Conservation (phyloP, 2,329 filamentous ascomycete genomes). For the Ceratocystis harringtonii region DNA sequence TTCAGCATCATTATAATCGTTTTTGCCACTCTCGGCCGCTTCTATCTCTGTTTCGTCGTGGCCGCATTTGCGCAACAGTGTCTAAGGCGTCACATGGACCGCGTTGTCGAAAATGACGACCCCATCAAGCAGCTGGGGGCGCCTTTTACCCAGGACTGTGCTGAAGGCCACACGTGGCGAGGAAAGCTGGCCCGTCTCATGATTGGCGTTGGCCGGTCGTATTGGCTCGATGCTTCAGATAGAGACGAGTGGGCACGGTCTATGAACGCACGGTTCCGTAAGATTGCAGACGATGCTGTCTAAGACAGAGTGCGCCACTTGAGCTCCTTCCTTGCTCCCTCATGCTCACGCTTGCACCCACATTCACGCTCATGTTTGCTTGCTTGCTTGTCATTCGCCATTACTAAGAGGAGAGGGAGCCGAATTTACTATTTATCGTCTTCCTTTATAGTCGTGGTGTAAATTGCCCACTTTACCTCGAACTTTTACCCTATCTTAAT, state of each 20-base stretch:
- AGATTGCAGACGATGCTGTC: slow-evolving; percentile 15
- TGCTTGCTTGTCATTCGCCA: not conserved
- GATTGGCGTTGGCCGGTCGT: slow-evolving; percentile 56
- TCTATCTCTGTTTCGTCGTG: slow-evolving; percentile 75
- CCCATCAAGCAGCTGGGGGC: slow-evolving; percentile 24
- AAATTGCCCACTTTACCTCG: not conserved
- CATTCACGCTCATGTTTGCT: no score
- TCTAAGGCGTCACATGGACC: slow-evolving; percentile 46
- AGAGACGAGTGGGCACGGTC: slow-evolving; percentile 52
- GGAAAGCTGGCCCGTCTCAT: slow-evolving; percentile 67
- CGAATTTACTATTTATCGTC: not conserved
- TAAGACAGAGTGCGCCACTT: slow-evolving; percentile 7
- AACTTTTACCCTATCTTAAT: slow-evolving; percentile 2
- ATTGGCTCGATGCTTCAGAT: slow-evolving; percentile 63
- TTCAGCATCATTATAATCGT: slow-evolving; percentile 67
- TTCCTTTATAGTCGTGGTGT: not conserved
- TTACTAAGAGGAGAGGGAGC: not conserved
- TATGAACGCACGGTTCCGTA: slow-evolving; percentile 18
- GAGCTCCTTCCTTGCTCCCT: not conserved
- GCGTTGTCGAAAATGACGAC: slow-evolving; percentile 13
- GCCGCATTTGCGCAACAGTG: slow-evolving; percentile 69
- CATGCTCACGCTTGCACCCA: no score
- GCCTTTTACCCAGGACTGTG: slow-evolving; percentile 53
- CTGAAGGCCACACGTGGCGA: slow-evolving; percentile 65
- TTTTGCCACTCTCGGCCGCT: slow-evolving; percentile 55